Evolutionary conservation across 306 rosid genomes (phyloP), one percentile per base, ranked within the genome.

Genomic region (Begonia fuchsioides): DNA sequence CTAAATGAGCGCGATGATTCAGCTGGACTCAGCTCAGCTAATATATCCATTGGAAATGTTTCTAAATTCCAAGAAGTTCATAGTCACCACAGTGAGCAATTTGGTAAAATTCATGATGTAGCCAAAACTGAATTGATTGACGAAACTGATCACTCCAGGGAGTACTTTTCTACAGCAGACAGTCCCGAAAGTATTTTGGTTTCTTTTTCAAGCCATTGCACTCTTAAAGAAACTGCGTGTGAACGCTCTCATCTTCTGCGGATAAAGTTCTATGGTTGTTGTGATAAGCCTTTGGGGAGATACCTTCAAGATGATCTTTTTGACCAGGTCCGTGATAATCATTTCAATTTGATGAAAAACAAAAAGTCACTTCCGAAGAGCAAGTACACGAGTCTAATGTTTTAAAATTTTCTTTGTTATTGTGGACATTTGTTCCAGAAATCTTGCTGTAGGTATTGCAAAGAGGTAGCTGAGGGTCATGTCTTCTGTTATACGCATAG

Each of bases 231-330:
- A 76, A 69, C 72, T 20, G 79, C 77, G 60, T 92, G 99, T 64
- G 94, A 82, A 57, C 94, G 85, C 16, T 72, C 88, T 49, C 93
- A 72, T 61, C 88, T 86, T 58, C 69, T 82, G 70, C 96, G 99
- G 53, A 92, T 92, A 65, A 92, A 86, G 58, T 92, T 86, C 52
- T 92, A 92, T 60, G 86, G 96, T 49, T 76, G 83, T 49, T 77
- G 77, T 54, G 99, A 92, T 72, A 92, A 92, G 76, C 99, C 99
- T 56, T 81, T 92, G 12, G 99, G 99, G 49, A 79, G 93, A 74
- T 92, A 82, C 70, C 93, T 92, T 17, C 83, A 68, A 16, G 88
- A 92, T 58, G 93, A 86, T 61, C 72, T 92, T 15, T 92, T 92
- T 74, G 86, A 70, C 50, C 76, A 63, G 94, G 99, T 86, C 49